Evolutionary conservation across 2,329 filamentous ascomycete genomes (phyloP).

Genomic region (Sclerotinia spermophila): DNA sequence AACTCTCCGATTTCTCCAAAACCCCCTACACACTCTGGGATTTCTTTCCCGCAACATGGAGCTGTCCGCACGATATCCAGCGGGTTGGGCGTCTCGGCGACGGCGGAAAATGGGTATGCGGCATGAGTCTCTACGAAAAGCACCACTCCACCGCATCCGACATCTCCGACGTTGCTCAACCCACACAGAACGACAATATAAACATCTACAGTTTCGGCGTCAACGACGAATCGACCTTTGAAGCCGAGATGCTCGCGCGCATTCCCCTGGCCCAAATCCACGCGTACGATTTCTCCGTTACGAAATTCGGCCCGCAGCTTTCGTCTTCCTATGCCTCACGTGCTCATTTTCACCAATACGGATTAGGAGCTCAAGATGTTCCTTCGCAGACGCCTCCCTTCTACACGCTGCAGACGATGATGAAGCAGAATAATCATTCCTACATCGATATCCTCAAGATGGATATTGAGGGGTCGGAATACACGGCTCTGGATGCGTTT

Average conservation of each 20-base stretch:
- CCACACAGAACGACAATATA: conserved; percentile 10
- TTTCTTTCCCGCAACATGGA: conserved; percentile 41
- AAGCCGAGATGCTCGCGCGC: conserved; percentile 41
- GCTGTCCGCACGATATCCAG: conserved; percentile 42
- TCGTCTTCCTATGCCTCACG: conserved; percentile 18
- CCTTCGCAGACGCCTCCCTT: conserved; percentile 34
- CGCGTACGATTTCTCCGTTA: conserved; percentile 42
- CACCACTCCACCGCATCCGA: conserved; percentile 6
- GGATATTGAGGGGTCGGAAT: conserved; percentile 41
- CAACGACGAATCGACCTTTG: conserved; percentile 41
- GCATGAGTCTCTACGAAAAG: conserved; percentile 40
- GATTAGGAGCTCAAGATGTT: conserved; percentile 37
- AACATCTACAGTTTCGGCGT: conserved; percentile 42
- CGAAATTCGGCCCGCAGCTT: conserved; percentile 35
- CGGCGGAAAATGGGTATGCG: conserved; percentile 45
- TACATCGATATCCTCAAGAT: conserved; percentile 44
- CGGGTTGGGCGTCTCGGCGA: conserved; percentile 41
- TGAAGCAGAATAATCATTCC: conserved; percentile 40
- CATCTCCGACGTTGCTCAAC: neutral
- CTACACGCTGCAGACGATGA: conserved; percentile 40
- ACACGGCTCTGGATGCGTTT: conserved; percentile 34
- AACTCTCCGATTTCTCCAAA: conserved; percentile 24
- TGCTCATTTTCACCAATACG: conserved; percentile 39
- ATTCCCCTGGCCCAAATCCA: conserved; percentile 39
- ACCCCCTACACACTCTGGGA: conserved; percentile 42